A percentile compares a stretch with the other conserved stretches of the same genome.
These are phyloP conservation scores for Leptographium flavum DNA, from an alignment of 2,329 filamentous ascomycete genomes.

Conservation along the genomic window DNA sequence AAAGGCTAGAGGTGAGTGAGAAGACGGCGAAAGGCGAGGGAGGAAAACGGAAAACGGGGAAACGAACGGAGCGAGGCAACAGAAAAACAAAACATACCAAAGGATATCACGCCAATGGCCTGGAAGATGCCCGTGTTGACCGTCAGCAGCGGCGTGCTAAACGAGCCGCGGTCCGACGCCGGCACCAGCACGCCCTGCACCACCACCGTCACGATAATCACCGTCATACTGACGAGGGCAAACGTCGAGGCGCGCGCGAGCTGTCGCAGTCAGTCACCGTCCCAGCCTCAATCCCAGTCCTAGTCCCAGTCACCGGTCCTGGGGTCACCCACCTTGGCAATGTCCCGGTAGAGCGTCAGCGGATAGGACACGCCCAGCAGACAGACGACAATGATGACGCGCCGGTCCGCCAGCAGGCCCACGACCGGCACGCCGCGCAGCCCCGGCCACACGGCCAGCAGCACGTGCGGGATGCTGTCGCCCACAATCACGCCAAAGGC, in stretches of 20 bases:
- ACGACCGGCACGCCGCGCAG: conserved; percentile 60
- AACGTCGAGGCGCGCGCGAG: conserved; percentile 91
- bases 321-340: conserved; percentile 71
- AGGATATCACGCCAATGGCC: conserved; percentile 94
- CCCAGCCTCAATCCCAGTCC: conserved; percentile 2
- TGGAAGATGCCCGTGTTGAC: conserved; percentile 84
- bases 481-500: conserved; percentile 96
- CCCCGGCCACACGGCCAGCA: conserved; percentile 68
- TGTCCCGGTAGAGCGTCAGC: conserved; percentile 86
- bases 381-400: conserved; percentile 78
- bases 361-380: conserved; percentile 79
- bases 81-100: conserved; percentile 44
- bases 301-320: too few relatives aligned
- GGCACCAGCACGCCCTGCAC: conserved; percentile 70
- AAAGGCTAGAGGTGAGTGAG: conserved; percentile 30
- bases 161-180: conserved; percentile 53
- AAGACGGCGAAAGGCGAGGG: not conserved
- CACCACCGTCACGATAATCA: conserved; percentile 80
- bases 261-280: conserved; percentile 26
- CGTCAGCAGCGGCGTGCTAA: conserved; percentile 56
- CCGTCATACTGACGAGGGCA: conserved; percentile 79
- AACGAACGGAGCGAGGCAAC: not conserved
- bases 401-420: conserved; percentile 67
- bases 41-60: not conserved
- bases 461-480: conserved; percentile 85